phyloP scores from a whole-genome alignment of 768 basidiomycete genomes.

The Gyrodon lividus region DNA sequence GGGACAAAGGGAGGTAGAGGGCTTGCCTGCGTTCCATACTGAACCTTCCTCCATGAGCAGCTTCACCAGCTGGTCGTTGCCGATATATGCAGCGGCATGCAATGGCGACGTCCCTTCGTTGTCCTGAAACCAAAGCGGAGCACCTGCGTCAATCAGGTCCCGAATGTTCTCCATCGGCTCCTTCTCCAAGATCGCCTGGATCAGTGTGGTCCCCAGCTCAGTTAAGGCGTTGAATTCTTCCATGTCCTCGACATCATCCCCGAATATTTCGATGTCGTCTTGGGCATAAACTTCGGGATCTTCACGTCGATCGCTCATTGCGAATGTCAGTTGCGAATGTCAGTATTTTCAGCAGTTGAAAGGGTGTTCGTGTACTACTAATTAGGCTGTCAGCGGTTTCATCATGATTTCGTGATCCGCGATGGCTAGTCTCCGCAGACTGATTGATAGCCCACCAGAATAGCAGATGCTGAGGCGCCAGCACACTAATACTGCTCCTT shows the following conservation, averaged over 20 bases:
- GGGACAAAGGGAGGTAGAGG: not conserved
- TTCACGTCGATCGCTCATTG: constrained; percentile 14
- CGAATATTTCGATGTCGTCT: constrained; percentile 13
- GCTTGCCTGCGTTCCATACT: constrained; percentile 83
- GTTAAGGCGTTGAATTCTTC: constrained; percentile 46
- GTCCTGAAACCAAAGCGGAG: constrained; percentile 90
- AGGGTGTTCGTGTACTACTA: no score
- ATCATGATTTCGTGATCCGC: no score
- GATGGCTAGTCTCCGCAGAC: no score
- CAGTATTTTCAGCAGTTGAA: no score
- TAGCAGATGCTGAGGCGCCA: no score
- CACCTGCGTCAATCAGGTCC: constrained; percentile 57
- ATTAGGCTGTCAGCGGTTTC: no score
- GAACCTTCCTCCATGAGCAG: constrained; percentile 79
- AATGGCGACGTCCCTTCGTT: constrained; percentile 79
- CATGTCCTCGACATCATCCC: constrained; percentile 32
- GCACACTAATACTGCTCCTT: no score
- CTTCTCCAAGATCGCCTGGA: constrained; percentile 53
- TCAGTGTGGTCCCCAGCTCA: constrained; percentile 56
- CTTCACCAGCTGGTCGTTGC: constrained; percentile 61
- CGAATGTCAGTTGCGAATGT: not conserved
- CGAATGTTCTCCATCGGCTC: constrained; percentile 45
- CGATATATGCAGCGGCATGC: constrained; percentile 82
- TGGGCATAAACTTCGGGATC: not conserved
- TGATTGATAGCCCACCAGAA: no score